Evolutionary conservation across 371 early-diverging fungal species (phyloP).

Genomic region (Cokeromyces recurvatus): DNA sequence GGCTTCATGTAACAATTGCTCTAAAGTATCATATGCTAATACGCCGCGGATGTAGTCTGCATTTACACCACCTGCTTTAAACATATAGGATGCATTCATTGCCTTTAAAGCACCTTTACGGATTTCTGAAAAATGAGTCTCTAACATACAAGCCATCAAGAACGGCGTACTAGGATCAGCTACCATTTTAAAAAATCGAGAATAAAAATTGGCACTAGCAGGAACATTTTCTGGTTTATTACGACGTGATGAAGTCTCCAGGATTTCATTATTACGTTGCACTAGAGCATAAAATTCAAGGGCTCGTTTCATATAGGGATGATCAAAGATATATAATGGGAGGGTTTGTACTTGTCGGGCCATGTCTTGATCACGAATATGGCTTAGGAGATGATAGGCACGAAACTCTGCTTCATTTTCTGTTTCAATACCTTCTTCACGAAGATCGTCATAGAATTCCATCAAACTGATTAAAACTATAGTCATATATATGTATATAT

Average conservation of each 20-base stretch:
- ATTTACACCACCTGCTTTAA: constrained; percentile 38
- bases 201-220: constrained; percentile 61
- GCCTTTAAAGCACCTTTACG: constrained; percentile 73
- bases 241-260: constrained; percentile 33
- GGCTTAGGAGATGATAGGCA: constrained; percentile 77
- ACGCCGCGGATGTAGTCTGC: constrained; percentile 26
- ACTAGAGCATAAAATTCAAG: constrained; percentile 59
- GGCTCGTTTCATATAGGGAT: constrained; percentile 65
- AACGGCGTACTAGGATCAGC: constrained; percentile 56
- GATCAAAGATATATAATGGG: constrained; percentile 46
- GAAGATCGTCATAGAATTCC: constrained; percentile 81
- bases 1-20: constrained; percentile 29
- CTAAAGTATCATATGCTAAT: constrained; percentile 26
- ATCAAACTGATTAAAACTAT: constrained; percentile 71
- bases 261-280: constrained; percentile 54
- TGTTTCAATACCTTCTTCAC: constrained; percentile 45
- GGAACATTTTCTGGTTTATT: constrained; percentile 46
- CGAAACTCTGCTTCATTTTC: constrained; percentile 88
- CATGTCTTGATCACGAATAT: constrained; percentile 67
- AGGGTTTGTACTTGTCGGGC: constrained; percentile 57
- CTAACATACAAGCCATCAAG: constrained; percentile 72
- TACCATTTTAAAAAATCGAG: constrained; percentile 65
- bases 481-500: neutral
- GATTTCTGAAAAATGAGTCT: constrained; percentile 67
- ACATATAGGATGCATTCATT: constrained; percentile 61